Percentiles rank a stretch among this genome's conserved stretches.
phyloP scores from a whole-genome alignment of 2,329 filamentous ascomycete genomes.

The Ophiocordyceps camponoti-leonardi region DNA sequence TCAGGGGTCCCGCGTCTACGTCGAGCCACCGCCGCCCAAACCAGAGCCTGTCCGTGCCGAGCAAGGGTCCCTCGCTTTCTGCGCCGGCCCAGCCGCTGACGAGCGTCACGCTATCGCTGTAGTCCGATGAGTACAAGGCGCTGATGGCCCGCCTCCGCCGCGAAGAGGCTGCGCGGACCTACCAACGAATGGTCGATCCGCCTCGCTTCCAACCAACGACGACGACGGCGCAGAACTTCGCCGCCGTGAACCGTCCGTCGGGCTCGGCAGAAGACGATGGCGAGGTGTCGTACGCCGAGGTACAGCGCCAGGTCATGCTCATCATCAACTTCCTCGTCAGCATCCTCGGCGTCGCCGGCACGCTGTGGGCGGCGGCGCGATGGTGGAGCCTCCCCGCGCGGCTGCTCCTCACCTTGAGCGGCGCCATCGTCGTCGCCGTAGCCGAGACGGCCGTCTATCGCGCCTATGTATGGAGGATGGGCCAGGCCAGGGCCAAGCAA shows the following conservation, averaged over 20 bases:
- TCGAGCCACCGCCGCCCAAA: conserved; percentile 66
- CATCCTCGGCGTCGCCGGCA: conserved; percentile 60
- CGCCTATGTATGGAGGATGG: conserved; percentile 55
- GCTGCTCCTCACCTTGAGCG: conserved; percentile 53
- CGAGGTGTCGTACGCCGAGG: conserved; percentile 50
- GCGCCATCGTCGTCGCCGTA: conserved; percentile 50
- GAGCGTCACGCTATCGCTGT: neutral
- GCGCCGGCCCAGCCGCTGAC: neutral
- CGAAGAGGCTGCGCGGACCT: conserved; percentile 67
- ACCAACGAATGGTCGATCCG: conserved; percentile 63
- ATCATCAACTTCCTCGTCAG: conserved; percentile 85
- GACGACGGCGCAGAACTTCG: conserved; percentile 34
- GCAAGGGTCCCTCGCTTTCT: neutral
- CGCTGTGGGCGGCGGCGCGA: conserved; percentile 60
- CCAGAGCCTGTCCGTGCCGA: conserved; percentile 47
- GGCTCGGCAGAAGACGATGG: conserved; percentile 33
- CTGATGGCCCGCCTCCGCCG: conserved; percentile 73
- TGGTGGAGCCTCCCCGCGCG: conserved; percentile 60
- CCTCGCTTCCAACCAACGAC: conserved; percentile 34
- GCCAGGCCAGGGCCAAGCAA: conserved; percentile 48
- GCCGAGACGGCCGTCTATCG: conserved; percentile 66
- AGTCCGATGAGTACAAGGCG: conserved; percentile 70
- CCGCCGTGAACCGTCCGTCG: conserved; percentile 31
- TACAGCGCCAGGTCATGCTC: conserved; percentile 66
- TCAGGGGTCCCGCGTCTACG: conserved; percentile 53